phyloP scores from a whole-genome alignment of 192 early-diverging fungal species.

The Coemansia sp. region DNA sequence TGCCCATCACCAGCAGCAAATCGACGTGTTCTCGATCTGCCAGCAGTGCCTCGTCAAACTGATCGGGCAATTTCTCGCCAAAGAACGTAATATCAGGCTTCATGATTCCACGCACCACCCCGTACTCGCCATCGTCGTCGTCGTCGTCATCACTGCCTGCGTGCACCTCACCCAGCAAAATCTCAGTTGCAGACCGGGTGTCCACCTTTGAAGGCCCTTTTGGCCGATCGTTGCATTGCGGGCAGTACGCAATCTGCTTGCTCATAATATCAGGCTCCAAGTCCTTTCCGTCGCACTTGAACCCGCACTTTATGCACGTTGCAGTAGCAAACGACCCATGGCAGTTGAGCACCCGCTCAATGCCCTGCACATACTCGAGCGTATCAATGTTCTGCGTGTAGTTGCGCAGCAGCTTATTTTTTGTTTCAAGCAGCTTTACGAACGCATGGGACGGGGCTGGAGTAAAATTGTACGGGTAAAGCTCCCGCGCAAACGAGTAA shows the following conservation, averaged over 20 bases:
- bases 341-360: constrained; percentile 79
- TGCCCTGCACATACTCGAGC: constrained; percentile 83
- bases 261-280: constrained; percentile 80
- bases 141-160: constrained; percentile 30
- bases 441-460: constrained; percentile 88
- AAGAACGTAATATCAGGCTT: constrained; percentile 99
- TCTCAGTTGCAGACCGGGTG: background rate
- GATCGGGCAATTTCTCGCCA: constrained; percentile 84
- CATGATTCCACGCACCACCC: constrained; percentile 62
- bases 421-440: constrained; percentile 82
- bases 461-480: constrained; percentile 84
- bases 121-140: constrained; percentile 61
- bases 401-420: constrained; percentile 79
- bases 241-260: constrained; percentile 75
- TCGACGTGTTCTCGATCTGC: constrained; percentile 77
- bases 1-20: constrained; percentile 93
- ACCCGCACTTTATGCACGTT: constrained; percentile 82
- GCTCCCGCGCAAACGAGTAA: constrained; percentile 93
- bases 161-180: background rate
- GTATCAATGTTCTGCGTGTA: constrained; percentile 99
- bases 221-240: constrained; percentile 56
- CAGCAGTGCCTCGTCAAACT: constrained; percentile 73
- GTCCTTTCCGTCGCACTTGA: constrained; percentile 71
- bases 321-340: constrained; percentile 98
- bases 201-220: background rate